phyloP scores from a whole-genome alignment of 108 stramenopile species.

The Epithemia pelagica region DNA sequence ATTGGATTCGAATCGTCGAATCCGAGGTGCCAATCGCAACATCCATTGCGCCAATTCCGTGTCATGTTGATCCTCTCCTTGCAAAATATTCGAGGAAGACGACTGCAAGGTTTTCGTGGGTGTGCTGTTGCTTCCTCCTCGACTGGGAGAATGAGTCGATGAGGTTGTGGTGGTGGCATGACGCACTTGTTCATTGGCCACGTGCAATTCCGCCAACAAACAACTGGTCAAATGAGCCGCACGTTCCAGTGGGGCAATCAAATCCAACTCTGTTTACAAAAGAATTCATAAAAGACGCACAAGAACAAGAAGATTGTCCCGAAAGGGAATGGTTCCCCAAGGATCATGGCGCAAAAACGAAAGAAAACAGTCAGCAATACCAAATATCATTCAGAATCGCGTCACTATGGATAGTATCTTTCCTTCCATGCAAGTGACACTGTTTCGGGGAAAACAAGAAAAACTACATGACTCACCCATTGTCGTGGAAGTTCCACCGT shows the following conservation, averaged over 20 bases:
- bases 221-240: conserved; percentile 63
- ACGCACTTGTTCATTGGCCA: conserved; percentile 45
- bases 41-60: conserved; percentile 75
- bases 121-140: conserved; percentile 1
- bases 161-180: conserved; percentile 34
- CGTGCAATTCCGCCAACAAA: conserved; percentile 61
- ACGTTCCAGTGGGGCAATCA: conserved; percentile 59
- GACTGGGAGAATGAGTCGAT: conserved; percentile 9
- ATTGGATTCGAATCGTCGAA: conserved; percentile 72
- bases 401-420: too few relatives aligned
- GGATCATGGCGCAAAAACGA: too few relatives aligned
- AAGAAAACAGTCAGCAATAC: too few relatives aligned
- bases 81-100: neutral
- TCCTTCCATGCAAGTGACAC: too few relatives aligned
- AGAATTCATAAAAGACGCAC: neutral
- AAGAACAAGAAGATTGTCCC: neutral
- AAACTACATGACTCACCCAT: too few relatives aligned
- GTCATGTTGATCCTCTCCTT: conserved; percentile 26
- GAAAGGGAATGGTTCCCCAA: too few relatives aligned
- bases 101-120: neutral
- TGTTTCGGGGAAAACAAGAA: too few relatives aligned
- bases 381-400: too few relatives aligned
- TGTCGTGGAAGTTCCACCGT: too few relatives aligned
- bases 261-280: neutral
- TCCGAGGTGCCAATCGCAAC: conserved; percentile 76